Percentiles rank a stretch among this genome's conserved stretches.
phyloP scores from a whole-genome alignment of 176 grass and related monocot genomes.

The Elaeis guineensis region DNA sequence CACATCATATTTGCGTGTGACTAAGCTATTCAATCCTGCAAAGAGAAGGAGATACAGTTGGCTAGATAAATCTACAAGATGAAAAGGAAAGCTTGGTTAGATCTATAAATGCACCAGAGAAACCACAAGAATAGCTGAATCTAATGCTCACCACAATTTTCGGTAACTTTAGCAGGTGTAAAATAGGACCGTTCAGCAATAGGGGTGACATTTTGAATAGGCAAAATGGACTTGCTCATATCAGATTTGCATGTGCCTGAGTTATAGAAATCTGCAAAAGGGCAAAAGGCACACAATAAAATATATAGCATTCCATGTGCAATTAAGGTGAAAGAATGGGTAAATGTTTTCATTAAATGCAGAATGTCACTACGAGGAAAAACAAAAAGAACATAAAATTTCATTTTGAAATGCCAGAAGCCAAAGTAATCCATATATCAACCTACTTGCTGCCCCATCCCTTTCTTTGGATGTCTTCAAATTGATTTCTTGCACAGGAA shows the following conservation, averaged over 20 bases:
- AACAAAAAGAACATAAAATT: constrained; percentile 5
- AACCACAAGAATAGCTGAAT: background rate
- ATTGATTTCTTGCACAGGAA: constrained; percentile 18
- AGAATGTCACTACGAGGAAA: background rate
- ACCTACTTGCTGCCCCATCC: constrained; percentile 3
- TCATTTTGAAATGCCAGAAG: background rate
- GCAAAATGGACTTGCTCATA: constrained; percentile 21
- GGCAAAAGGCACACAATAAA: background rate
- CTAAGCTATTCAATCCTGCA: constrained; percentile 29
- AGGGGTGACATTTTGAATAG: constrained; percentile 18
- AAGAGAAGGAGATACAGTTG: background rate
- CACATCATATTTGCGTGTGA: constrained; percentile 24
- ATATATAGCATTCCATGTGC: too few relatives aligned
- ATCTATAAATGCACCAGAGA: too few relatives aligned
- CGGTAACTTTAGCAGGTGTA: constrained; percentile 30
- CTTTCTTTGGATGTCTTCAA: constrained; percentile 25
- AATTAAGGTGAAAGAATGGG: too few relatives aligned
- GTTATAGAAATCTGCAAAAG: constrained; percentile 38
- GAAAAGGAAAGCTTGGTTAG: too few relatives aligned
- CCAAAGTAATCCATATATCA: background rate
- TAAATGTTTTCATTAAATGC: too few relatives aligned
- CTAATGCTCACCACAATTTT: constrained; percentile 25
- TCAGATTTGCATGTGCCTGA: constrained; percentile 9
- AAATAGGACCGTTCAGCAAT: constrained; percentile 14
- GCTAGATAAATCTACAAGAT: too few relatives aligned